phyloP scores from a whole-genome alignment of 805 yeast genomes.

The Komagataella mondaviorum region DNA sequence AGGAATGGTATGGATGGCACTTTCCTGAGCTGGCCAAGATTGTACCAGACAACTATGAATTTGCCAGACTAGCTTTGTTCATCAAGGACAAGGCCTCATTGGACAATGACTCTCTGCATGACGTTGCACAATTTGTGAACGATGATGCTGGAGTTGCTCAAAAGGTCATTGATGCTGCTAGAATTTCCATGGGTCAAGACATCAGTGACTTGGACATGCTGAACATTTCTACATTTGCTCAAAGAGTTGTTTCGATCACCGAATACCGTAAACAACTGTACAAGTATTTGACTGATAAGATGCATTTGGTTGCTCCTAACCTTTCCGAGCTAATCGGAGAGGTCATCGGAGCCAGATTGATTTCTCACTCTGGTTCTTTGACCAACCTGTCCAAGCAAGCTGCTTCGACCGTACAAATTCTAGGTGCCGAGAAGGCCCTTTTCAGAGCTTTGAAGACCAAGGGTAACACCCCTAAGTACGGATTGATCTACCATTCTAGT shows the following conservation, averaged over 20 bases:
- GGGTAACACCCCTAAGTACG: slow-evolving; percentile 97
- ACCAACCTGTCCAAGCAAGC: slow-evolving; percentile 96
- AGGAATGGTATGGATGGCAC: slow-evolving; percentile 99
- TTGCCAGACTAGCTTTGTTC: slow-evolving; percentile 68
- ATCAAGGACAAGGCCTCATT: slow-evolving; percentile 82
- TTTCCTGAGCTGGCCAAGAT: slow-evolving; percentile 93
- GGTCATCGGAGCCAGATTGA: slow-evolving; percentile 96
- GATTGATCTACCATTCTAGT: slow-evolving; percentile 92
- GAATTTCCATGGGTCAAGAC: slow-evolving; percentile 98
- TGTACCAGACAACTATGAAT: slow-evolving; percentile 78
- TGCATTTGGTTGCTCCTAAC: slow-evolving; percentile 97
- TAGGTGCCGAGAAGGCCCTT: slow-evolving; percentile 98
- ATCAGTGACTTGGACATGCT: slow-evolving; percentile 89
- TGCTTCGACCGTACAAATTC: slow-evolving; percentile 96
- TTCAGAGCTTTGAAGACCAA: slow-evolving; percentile 98
- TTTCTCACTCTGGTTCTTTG: slow-evolving; percentile 96
- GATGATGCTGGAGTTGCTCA: slow-evolving; percentile 91
- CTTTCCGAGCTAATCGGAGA: slow-evolving; percentile 95
- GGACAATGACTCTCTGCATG: slow-evolving; percentile 74
- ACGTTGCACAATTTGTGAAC: slow-evolving; percentile 76
- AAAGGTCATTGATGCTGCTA: slow-evolving; percentile 85
- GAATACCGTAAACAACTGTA: slow-evolving; percentile 81
- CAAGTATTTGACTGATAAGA: slow-evolving; percentile 84
- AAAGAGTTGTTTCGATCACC: slow-evolving; percentile 81
- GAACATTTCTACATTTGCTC: slow-evolving; percentile 82